Percentiles rank a stretch among this genome's conserved stretches.
Evolutionary conservation across 331 rosid genomes (phyloP).

Genomic region (Spiraea crenata): DNA sequence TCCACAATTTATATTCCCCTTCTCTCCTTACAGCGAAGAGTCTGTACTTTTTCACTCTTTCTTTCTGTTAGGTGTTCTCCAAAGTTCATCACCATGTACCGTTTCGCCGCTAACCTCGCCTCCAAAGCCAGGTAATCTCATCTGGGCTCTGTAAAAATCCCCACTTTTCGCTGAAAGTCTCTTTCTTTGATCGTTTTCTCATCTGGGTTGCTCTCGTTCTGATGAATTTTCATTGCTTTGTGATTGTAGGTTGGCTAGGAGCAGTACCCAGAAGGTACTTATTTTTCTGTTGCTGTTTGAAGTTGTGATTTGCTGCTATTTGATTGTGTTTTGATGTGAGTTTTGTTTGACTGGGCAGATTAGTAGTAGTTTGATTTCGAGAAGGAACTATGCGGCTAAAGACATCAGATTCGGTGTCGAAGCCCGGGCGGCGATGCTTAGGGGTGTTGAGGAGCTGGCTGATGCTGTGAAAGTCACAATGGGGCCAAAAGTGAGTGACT

Average conservation of each 20-base stretch:
- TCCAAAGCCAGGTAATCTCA: slow-evolving; percentile 34
- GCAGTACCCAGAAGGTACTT: slow-evolving; percentile 28
- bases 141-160: neutral
- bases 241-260: slow-evolving; percentile 24
- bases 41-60: neutral
- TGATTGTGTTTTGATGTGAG: neutral
- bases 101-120: slow-evolving; percentile 35
- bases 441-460: slow-evolving; percentile 96
- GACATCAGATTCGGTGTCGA: slow-evolving; percentile 89
- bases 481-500: slow-evolving; percentile 82
- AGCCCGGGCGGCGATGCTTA: slow-evolving; percentile 96
- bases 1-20: neutral
- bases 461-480: slow-evolving; percentile 96
- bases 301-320: neutral
- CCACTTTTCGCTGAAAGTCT: neutral
- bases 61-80: slow-evolving; percentile 5
- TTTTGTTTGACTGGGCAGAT: slow-evolving; percentile 31
- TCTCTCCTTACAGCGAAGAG: neutral
- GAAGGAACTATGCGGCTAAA: slow-evolving; percentile 88
- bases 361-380: slow-evolving; percentile 64
- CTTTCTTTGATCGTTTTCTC: slow-evolving; percentile 5
- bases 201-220: slow-evolving; percentile 9
- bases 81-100: slow-evolving; percentile 25
- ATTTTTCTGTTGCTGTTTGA: neutral
- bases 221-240: neutral